Evolutionary conservation across 257 asterid species (phyloP), one percentile per base, ranked within the genome.

Genomic region (Salvia hispanica): DNA sequence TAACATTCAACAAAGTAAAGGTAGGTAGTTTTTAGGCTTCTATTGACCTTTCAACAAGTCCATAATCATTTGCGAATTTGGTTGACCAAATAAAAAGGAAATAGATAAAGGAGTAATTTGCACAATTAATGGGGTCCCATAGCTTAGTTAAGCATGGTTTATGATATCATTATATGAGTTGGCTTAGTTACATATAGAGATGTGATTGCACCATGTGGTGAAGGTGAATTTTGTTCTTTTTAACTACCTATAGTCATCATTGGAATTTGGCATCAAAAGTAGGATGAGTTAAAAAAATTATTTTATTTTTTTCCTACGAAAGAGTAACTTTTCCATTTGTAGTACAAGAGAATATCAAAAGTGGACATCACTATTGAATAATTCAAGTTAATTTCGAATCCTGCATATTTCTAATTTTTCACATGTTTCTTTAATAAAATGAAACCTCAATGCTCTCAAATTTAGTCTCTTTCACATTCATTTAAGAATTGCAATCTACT

Each of bases 401-500:
- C 7, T 46, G 3, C 52, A 40, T 40, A 40, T 40, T 3, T 34
- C 6, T 40, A 10, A 13, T 14, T 9, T 21, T 18, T 52, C 58
- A 25, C 31, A 25, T 25, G 31, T 25, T 25, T 1, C 3, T 25
- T 2, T 25, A 25, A 2, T 25, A 25, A 25, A 25, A 25, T 25
- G 31, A 25, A 25, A 25, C 31, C 31, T 25, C 31, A 25, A 25
- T 2, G 31, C 31, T 25, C 31, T 25, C 52, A 51, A 9, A 65
- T 18, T 34, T 60, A 58, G 58, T 52, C 71, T 18, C 56, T 64
- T 36, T 36, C 57, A 51, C 40, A 69, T 51, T 58, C 67, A 73
- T 78, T 73, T 25, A 31, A 6, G 69, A 7, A 64, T 48, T 60
- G n/a, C 13, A 14, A 16, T 36, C 69, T 62, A 77, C 59, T 40